Evolutionary conservation across 108 stramenopile species (phyloP), one percentile per base, ranked within the genome.

Genomic region (Cylindrotheca closterium): DNA sequence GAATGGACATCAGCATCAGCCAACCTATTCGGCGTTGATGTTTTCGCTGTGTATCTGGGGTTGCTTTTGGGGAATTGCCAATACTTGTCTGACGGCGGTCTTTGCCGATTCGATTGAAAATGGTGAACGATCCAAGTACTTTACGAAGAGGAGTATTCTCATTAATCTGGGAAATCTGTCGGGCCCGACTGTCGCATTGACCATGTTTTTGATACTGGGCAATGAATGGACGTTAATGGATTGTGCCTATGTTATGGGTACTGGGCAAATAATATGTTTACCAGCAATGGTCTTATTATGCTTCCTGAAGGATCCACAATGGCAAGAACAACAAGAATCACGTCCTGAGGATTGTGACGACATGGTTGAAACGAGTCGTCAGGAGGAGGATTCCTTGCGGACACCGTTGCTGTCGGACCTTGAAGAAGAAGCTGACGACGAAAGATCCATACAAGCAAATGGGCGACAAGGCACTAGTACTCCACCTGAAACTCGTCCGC

Each of bases 31-130:
- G 1, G 26, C 30, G 28, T 65, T 87, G 3, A 31, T 67, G 1
- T 48, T 54, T 4, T 82, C 73, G 0, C 63, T 83, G 27, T 23
- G 54, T 22, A 12, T 66, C 2, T 83, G 78, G 74, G 82, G 85
- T 3, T 45, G 55, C 18, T 78, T 78, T 34, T 83, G 79, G 79
- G 82, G 79, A 21, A 61, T 83, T 21, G 51, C 63, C 15, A 74
- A 81, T 59, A 78, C 79, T 18, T 42, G 71, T 2, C 31, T 79
- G 50, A 30, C 58, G 10, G 79, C 85, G 7, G 59, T 87, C 0
- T 81, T 82, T 60, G 77, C 79, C 0, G 85, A 87, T 70, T 79
- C 74, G 0, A 69, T 79, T 42, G 63, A 60, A 23, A 71, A 77
- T 4, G 74, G 72, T 1, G 42, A 80, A 30, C 65, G 81, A 23